Conservation (phyloP, 1,284 basidiomycete species). For the Thelephora terrestris region DNA sequence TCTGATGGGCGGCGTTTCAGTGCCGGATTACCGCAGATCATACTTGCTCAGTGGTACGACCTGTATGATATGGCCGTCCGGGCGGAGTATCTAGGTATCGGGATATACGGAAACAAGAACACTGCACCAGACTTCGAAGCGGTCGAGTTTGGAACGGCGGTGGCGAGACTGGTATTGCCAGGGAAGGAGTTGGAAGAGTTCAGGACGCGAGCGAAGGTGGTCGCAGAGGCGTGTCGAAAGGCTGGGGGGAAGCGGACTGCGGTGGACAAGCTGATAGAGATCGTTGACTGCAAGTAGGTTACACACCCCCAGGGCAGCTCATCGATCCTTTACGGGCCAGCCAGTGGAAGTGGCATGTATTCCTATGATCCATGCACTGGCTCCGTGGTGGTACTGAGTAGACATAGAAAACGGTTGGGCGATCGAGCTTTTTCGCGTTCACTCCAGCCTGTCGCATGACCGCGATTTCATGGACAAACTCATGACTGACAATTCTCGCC, state of each 20-base stretch:
- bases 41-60: conserved; percentile 11
- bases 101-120: conserved; percentile 10
- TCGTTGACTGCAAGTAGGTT: no score
- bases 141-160: conserved; percentile 5
- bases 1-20: background rate
- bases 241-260: conserved; percentile 8
- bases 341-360: no score
- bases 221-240: conserved; percentile 6
- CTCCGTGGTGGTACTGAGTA: no score
- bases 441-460: no score
- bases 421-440: no score
- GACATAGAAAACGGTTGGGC: no score
- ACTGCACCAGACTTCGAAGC: conserved; percentile 5
- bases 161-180: conserved; percentile 1
- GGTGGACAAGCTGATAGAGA: conserved; percentile 5
- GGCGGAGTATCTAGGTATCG: conserved; percentile 9
- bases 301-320: no score
- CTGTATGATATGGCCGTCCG: conserved; percentile 10
- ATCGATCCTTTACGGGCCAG: no score
- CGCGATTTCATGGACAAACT: no score
- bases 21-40: conserved; percentile 9
- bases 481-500: no score
- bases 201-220: conserved; percentile 5
- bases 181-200: conserved; percentile 3
- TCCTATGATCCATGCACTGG: conserved; percentile 2